Conservation (phyloP, 805 yeast species). For the Jamesozyma hellenica region DNA sequence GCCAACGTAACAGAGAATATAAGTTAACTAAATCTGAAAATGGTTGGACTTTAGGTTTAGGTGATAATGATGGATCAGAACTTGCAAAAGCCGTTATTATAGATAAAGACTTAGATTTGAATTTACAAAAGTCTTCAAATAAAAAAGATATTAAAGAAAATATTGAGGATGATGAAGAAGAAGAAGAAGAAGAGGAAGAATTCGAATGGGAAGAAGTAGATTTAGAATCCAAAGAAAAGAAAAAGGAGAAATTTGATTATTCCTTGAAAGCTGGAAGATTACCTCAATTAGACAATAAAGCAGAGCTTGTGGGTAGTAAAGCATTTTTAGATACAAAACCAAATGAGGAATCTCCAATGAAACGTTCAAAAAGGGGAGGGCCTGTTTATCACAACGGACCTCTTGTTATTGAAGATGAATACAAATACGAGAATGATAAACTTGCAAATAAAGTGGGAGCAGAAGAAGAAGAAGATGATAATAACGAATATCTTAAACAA, state of each 20-base stretch:
- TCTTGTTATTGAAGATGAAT: neutral
- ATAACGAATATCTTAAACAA: constrained; percentile 17
- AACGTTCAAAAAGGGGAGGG: constrained; percentile 3
- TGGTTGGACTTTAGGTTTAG: constrained; percentile 74
- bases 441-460: too few species aligned
- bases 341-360: constrained; percentile 14
- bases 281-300: constrained; percentile 21
- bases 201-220: constrained; percentile 59
- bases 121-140: constrained; percentile 8
- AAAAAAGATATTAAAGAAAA: neutral
- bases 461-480: constrained; percentile 12
- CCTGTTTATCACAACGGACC: neutral
- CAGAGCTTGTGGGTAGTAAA: constrained; percentile 18
- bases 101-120: constrained; percentile 28
- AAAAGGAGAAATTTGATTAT: constrained; percentile 25
- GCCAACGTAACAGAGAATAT: constrained; percentile 72
- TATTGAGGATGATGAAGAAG: constrained; percentile 13
- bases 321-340: constrained; percentile 26
- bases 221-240: constrained; percentile 20
- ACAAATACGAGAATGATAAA: constrained; percentile 1
- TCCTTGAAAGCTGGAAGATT: constrained; percentile 36
- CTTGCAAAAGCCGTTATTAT: constrained; percentile 40
- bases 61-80: constrained; percentile 34
- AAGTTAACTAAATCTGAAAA: constrained; percentile 63
- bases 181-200: constrained; percentile 18